Evolutionary conservation across 805 yeast species (phyloP).

Genomic region (Tetrapisispora phaffii): DNA sequence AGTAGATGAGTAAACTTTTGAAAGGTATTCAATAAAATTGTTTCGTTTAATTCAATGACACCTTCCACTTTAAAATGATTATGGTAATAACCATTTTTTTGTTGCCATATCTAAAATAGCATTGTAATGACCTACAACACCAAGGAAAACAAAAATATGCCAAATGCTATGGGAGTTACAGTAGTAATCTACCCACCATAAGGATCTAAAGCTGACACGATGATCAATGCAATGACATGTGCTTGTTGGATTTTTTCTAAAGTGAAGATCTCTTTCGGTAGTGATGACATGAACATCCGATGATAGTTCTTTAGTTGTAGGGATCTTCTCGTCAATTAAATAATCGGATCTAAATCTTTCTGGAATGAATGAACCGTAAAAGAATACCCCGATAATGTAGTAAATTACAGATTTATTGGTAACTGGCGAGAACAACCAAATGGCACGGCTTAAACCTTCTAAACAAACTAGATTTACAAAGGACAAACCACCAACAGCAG

Average conservation of each 20-base stretch:
- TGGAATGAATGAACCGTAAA: slow-evolving; percentile 81
- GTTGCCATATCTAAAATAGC: slow-evolving; percentile 67
- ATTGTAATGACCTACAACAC: slow-evolving; percentile 80
- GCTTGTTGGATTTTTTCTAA: slow-evolving; percentile 33
- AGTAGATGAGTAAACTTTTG: too few species aligned
- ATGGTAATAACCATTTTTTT: slow-evolving; percentile 22
- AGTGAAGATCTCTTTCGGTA: slow-evolving; percentile 29
- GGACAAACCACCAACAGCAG: slow-evolving; percentile 64
- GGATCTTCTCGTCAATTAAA: slow-evolving; percentile 37
- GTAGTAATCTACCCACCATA: slow-evolving; percentile 80
- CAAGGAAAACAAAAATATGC: slow-evolving; percentile 86
- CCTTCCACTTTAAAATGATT: background rate
- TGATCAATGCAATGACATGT: slow-evolving; percentile 16
- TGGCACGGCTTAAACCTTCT: slow-evolving; percentile 46
- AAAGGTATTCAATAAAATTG: background rate
- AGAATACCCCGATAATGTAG: slow-evolving; percentile 74
- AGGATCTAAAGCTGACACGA: slow-evolving; percentile 36
- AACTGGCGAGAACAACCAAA: slow-evolving; percentile 55
- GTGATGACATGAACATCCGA: slow-evolving; percentile 25
- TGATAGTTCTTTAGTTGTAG: slow-evolving; percentile 28
- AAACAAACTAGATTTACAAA: slow-evolving; percentile 42
- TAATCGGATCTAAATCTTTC: slow-evolving; percentile 79
- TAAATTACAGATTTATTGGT: slow-evolving; percentile 54
- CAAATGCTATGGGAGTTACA: slow-evolving; percentile 81
- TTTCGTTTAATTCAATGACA: background rate